Percentiles rank a stretch among this genome's conserved stretches.
Evolutionary conservation across 495 filamentous ascomycete species (phyloP).

Genomic region (Neurospora sp.): DNA sequence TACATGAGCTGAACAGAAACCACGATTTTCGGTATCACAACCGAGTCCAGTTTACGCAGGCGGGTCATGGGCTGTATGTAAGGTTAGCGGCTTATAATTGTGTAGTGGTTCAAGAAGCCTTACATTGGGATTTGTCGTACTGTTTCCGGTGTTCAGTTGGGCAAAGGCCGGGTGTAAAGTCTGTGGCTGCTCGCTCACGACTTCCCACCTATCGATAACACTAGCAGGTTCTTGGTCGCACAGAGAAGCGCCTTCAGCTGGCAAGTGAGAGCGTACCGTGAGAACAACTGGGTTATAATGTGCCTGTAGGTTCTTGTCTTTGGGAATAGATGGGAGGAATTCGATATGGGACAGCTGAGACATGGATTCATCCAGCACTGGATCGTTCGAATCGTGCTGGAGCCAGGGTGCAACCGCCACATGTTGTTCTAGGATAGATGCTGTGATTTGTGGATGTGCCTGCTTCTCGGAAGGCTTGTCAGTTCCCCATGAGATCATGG

Average conservation of each 20-base stretch:
- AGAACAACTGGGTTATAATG: conserved; percentile 48
- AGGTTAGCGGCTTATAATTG: conserved; percentile 9
- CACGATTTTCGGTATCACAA: conserved; percentile 55
- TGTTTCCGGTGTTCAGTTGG: conserved; percentile 54
- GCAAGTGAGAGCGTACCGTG: conserved; percentile 58
- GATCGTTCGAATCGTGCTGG: conserved; percentile 30
- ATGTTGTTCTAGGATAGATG: conserved; percentile 38
- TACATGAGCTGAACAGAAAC: conserved; percentile 56
- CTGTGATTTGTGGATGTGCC: conserved; percentile 25
- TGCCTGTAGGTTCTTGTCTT: conserved; percentile 16
- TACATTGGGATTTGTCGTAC: conserved; percentile 5
- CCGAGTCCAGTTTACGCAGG: conserved; percentile 57
- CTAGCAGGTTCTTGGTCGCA: conserved; percentile 53
- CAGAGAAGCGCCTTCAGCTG: conserved; percentile 35
- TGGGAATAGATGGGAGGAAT: conserved; percentile 49
- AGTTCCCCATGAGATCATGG: conserved; percentile 43
- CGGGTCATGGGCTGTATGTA: conserved; percentile 41
- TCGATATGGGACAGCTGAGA: conserved; percentile 55
- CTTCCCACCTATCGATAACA: conserved; percentile 68
- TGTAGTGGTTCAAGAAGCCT: background rate
- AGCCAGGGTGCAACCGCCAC: conserved; percentile 41
- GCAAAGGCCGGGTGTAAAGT: conserved; percentile 63
- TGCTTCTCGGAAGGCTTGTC: conserved; percentile 32
- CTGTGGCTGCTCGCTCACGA: conserved; percentile 48
- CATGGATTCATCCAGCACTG: conserved; percentile 41